phyloP scores from a whole-genome alignment of 169 alveolate species.

The Babesia ovata region DNA sequence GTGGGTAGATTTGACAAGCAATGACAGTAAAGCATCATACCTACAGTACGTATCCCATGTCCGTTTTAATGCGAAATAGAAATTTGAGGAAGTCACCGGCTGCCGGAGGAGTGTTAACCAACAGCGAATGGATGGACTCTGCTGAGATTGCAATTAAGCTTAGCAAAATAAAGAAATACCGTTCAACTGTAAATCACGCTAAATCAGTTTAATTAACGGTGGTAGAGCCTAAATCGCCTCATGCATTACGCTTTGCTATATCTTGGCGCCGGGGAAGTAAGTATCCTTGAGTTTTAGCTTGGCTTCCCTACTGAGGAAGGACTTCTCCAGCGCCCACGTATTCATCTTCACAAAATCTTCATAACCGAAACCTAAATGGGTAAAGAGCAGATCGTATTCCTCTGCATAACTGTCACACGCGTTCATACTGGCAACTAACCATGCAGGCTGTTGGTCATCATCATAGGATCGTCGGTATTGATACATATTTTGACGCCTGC shows the following conservation, averaged over 20 bases:
- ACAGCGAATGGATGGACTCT: constrained; percentile 28
- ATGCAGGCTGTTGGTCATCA: constrained; percentile 52
- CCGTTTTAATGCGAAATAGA: constrained; percentile 2
- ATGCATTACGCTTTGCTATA: neutral
- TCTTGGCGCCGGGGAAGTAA: constrained; percentile 38
- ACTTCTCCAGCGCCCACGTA: constrained; percentile 66
- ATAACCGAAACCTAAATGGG: constrained; percentile 53
- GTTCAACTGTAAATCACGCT: too few species aligned
- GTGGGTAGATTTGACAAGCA: constrained; percentile 71
- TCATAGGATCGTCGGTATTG: constrained; percentile 67
- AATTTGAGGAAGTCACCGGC: constrained; percentile 55
- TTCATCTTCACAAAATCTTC: constrained; percentile 67
- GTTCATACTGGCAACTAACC: constrained; percentile 1
- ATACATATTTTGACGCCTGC: constrained; percentile 68
- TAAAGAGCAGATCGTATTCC: constrained; percentile 53
- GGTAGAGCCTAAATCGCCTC: neutral
- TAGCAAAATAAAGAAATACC: constrained; percentile 49
- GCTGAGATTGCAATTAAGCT: constrained; percentile 54
- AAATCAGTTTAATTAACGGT: neutral
- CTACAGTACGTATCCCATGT: constrained; percentile 38
- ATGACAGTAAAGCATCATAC: constrained; percentile 56
- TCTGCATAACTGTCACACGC: neutral
- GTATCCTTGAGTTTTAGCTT: constrained; percentile 30
- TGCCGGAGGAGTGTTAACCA: constrained; percentile 51
- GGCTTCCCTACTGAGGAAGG: constrained; percentile 35